Conservation (phyloP, 371 early-diverging fungal species). For the Actinomucor elegans region DNA sequence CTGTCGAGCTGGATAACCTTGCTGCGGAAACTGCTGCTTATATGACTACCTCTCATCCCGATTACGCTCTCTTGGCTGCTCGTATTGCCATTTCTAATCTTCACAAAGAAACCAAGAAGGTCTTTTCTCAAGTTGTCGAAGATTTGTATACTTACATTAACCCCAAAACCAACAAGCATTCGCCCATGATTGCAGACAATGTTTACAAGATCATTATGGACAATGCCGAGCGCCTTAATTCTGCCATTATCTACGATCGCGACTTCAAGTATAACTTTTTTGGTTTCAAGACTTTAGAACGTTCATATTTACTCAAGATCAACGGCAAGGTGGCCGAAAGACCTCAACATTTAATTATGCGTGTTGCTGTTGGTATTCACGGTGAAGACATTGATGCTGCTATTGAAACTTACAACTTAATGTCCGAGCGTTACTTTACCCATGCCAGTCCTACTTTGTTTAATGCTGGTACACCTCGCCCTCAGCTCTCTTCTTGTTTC, state of each 20-base stretch:
- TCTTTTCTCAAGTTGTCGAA: constrained; percentile 60
- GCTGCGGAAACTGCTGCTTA: constrained; percentile 92
- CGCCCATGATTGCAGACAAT: constrained; percentile 77
- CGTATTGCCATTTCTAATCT: constrained; percentile 89
- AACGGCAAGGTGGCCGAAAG: constrained; percentile 82
- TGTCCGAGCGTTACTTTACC: constrained; percentile 90
- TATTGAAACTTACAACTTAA: constrained; percentile 89
- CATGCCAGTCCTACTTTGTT: constrained; percentile 97
- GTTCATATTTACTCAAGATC: constrained; percentile 87
- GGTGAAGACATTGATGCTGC: constrained; percentile 83
- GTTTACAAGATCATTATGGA: constrained; percentile 62
- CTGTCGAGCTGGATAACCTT: constrained; percentile 86
- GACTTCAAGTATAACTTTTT: constrained; percentile 95
- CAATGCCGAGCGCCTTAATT: constrained; percentile 77
- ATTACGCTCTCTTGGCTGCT: constrained; percentile 91
- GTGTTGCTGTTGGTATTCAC: constrained; percentile 94
- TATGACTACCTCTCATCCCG: constrained; percentile 90
- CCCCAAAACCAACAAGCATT: constrained; percentile 75
- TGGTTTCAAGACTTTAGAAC: constrained; percentile 94
- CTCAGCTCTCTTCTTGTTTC: constrained; percentile 95
- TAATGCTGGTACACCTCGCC: constrained; percentile 90
- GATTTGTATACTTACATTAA: constrained; percentile 75
- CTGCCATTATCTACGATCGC: constrained; percentile 91
- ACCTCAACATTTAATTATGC: constrained; percentile 97
- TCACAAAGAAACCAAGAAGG: constrained; percentile 89